Percentiles rank a stretch among this genome's conserved stretches.
Evolutionary conservation across 148 eudicot species (phyloP).

Genomic region (Limonium bicolor): DNA sequence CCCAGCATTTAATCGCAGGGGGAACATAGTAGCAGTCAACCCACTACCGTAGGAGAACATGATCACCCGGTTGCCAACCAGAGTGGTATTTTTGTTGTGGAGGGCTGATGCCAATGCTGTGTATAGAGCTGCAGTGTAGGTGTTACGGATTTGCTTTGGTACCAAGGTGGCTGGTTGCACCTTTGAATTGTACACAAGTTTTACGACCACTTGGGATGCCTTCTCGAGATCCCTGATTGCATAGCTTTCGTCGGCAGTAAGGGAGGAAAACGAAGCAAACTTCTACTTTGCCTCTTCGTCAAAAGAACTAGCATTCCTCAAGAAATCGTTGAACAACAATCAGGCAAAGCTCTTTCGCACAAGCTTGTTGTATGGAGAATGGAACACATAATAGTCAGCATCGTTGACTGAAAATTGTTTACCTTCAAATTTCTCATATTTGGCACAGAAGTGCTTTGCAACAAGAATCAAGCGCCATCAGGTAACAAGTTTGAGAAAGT

Average conservation of each 20-base stretch:
- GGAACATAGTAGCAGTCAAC: slow-evolving; percentile 70
- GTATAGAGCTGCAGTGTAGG: slow-evolving; percentile 90
- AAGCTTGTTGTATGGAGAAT: slow-evolving; percentile 98
- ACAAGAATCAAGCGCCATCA: slow-evolving; percentile 93
- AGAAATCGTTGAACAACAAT: slow-evolving; percentile 54
- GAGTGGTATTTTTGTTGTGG: slow-evolving; percentile 54
- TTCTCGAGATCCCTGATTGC: too few species aligned
- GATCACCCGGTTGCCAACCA: slow-evolving; percentile 73
- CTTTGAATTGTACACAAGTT: slow-evolving; percentile 53
- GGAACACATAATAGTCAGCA: slow-evolving; percentile 73
- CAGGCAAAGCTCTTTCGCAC: slow-evolving; percentile 94
- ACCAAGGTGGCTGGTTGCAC: slow-evolving; percentile 76
- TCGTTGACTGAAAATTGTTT: slow-evolving; percentile 54
- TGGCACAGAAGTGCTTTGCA: slow-evolving; percentile 42
- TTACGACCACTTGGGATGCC: slow-evolving; percentile 76
- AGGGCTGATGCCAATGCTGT: slow-evolving; percentile 78
- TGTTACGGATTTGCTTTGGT: slow-evolving; percentile 90
- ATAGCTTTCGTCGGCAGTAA: too few species aligned
- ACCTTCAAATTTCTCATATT: slow-evolving; percentile 78
- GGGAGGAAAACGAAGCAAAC: too few species aligned
- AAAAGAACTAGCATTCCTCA: slow-evolving; percentile 78
- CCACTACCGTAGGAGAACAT: slow-evolving; percentile 97
- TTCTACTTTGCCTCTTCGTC: too few species aligned
- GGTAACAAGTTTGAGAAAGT: slow-evolving; percentile 92
- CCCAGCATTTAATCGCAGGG: slow-evolving; percentile 52